Evolutionary conservation across 768 basidiomycete species (phyloP), one percentile per base, ranked within the genome.

Genomic region (Tricholoma terreum): DNA sequence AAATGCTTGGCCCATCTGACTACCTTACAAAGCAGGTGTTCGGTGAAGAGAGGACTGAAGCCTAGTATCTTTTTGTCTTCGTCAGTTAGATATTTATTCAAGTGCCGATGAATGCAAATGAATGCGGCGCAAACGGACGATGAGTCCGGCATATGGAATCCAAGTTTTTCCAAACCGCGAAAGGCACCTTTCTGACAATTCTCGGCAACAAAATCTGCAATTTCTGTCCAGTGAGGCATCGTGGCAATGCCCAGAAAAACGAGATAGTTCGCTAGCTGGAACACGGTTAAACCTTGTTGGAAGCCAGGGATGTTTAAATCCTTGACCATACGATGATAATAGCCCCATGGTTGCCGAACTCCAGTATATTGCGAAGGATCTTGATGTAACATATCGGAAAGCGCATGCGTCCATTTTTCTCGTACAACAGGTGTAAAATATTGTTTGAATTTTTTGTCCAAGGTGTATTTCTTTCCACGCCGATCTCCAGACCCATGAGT

Each of bases 41-140:
- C n/a, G n/a, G n/a, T n/a, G n/a, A n/a, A n/a, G n/a, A n/a, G n/a
- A n/a, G n/a, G n/a, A n/a, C n/a, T n/a, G n/a, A n/a, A n/a, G n/a
- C 61, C 62, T 4, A 66, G 53, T 0, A 15, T n/a, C 17, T 38
- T 17, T 42, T 66, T 61, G 51, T 62, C 63, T 10, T 54, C 53
- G 2, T 31, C 15, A 0, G 55, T 48, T 14, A 65, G 54, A 31
- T 48, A 17, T 6, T 48, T 14, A 3, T 59, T 45, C 11, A 63
- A 50, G 34, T 58, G 61, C 15, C 52, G 21, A 45, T 59, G 54
- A 12, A 63, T 19, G 35, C 49, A 46, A 0, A 48, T 33, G 30
- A 63, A 63, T 24, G 62, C 60, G 17, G 49, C 45, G n/a, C 54
- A 52, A 5, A 50, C 49, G 11, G 58, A 54, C 11, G 46, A 9